Percentiles rank a stretch among this genome's conserved stretches.
Evolutionary conservation across 139 green algal species (phyloP).

Genomic region (Yamagishiella unicocca): DNA sequence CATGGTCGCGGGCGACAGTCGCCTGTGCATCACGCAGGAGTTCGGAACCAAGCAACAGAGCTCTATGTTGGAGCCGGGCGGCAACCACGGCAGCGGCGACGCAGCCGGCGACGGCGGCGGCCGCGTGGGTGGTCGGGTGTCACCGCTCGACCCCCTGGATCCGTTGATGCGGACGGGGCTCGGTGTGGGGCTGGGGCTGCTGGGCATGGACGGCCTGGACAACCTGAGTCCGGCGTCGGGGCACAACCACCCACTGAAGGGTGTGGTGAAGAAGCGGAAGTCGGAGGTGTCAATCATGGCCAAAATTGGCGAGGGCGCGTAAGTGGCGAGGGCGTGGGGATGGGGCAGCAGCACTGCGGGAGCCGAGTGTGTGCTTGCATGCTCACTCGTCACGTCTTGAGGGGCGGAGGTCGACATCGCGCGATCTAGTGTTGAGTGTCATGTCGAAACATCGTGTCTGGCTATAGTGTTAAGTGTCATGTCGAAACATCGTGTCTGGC

Average conservation of each 20-base stretch:
- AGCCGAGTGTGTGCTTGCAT: too few species aligned
- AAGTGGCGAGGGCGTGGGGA: constrained; percentile 4
- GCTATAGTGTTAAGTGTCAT: too few species aligned
- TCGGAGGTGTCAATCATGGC: constrained; percentile 69
- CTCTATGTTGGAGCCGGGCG: constrained; percentile 5
- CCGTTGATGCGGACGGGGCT: not conserved
- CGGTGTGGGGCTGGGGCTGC: not conserved
- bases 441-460: too few species aligned
- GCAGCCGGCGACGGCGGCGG: not conserved
- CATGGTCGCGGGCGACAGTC: not conserved
- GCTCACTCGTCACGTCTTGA: too few species aligned
- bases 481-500: too few species aligned
- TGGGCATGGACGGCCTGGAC: not conserved
- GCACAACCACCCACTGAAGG: constrained; percentile 46
- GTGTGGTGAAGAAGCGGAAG: constrained; percentile 57
- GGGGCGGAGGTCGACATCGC: too few species aligned
- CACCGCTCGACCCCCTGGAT: constrained; percentile 10
- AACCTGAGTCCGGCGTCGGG: not conserved
- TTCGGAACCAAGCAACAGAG: constrained; percentile 24
- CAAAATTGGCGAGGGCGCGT: constrained; percentile 83
- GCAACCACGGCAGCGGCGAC: not conserved
- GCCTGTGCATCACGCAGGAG: constrained; percentile 56
- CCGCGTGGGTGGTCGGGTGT: not conserved
- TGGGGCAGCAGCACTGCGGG: too few species aligned
- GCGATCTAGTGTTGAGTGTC: too few species aligned